Conservation (phyloP, 345 rosid species). For the Rhodamnia argentea region DNA sequence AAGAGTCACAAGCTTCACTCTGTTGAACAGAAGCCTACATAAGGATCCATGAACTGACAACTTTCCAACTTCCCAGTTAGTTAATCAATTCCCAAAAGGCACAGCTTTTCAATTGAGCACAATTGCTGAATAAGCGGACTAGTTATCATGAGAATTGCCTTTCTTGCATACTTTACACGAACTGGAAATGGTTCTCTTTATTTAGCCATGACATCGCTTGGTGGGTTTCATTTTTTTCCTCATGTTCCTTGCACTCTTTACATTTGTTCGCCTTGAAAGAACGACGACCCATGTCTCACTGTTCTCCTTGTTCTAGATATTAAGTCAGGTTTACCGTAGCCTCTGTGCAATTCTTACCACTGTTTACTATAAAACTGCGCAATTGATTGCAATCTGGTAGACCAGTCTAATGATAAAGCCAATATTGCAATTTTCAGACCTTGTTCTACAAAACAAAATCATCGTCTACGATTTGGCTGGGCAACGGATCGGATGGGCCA, state of each 20-base stretch:
- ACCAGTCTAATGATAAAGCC: not conserved
- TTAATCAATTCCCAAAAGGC: not conserved
- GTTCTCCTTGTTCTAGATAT: not conserved
- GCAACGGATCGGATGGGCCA: constrained; percentile 84
- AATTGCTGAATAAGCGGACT: not conserved
- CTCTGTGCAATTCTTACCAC: not conserved
- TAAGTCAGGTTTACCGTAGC: not conserved
- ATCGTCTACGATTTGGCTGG: constrained; percentile 72
- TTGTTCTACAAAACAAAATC: constrained; percentile 81
- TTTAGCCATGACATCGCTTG: not conserved
- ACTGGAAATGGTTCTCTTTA: not conserved
- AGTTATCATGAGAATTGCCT: not conserved
- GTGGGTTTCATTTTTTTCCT: not conserved
- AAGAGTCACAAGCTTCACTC: not conserved
- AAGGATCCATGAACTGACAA: not conserved
- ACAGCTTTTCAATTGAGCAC: not conserved
- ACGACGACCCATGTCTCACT: not conserved
- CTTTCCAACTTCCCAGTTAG: not conserved
- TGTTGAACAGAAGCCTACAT: not conserved
- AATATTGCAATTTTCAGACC: constrained; percentile 37
- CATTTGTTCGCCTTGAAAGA: not conserved
- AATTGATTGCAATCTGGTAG: not conserved
- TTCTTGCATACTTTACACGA: not conserved
- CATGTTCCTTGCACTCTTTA: not conserved
- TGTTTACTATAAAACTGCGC: not conserved